Percentiles rank a stretch among this genome's conserved stretches.
Evolutionary conservation across 371 early-diverging fungal species (phyloP).

Genomic region (Blakeslea trispora): DNA sequence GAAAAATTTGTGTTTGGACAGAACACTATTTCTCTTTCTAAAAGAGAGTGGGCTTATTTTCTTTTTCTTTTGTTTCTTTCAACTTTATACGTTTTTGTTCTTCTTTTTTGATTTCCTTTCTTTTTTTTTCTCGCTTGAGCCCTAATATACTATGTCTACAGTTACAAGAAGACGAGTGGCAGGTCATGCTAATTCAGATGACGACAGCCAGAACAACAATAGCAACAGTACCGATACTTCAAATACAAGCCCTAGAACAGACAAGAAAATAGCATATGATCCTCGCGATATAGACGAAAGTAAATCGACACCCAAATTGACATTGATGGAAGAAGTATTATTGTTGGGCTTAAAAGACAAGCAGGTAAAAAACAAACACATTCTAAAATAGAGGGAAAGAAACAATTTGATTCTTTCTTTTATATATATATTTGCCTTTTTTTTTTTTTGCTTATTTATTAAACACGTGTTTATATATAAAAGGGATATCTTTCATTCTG

Average conservation of each 20-base stretch:
- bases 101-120: not conserved
- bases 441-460: not conserved
- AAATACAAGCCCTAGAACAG: constrained; percentile 18
- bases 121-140: not conserved
- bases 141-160: constrained; percentile 32
- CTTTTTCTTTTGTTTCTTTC: too few relatives aligned
- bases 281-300: constrained; percentile 61
- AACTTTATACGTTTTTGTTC: not conserved
- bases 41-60: too few relatives aligned
- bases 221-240: constrained; percentile 10
- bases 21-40: too few relatives aligned
- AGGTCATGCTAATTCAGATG: constrained; percentile 33
- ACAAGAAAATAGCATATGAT: constrained; percentile 51
- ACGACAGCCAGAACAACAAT: constrained; percentile 24
- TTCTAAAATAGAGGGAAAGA: not conserved
- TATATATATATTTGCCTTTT: not conserved
- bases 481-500: constrained; percentile 96
- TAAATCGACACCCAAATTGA: constrained; percentile 73
- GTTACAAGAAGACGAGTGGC: constrained; percentile 48
- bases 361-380: constrained; percentile 71
- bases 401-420: not conserved
- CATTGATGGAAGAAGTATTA: constrained; percentile 93
- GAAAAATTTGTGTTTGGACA: too few relatives aligned
- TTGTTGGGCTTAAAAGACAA: constrained; percentile 93
- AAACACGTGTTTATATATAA: constrained; percentile 3